Base-by-base conservation (phyloP, 306 rosid genomes). In the Amphicarpaea edgeworthii region DNA sequence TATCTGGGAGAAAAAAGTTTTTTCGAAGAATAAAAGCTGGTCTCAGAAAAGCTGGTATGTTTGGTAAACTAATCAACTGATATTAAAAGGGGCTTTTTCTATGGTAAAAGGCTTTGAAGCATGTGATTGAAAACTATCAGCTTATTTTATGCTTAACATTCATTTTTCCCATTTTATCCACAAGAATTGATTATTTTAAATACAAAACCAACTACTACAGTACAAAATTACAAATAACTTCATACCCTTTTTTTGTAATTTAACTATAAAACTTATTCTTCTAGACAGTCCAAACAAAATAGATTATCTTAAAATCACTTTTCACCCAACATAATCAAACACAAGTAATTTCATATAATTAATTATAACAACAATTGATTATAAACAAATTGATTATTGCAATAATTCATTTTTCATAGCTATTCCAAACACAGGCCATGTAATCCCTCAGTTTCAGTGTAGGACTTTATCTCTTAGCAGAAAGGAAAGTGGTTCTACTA, bases 401-500 rank as follows among this genome's bases (percentile, higher is more conserved):
- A 26, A 58, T 12, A 24, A 58, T 58, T 3, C 61, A 68, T 68
- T 76, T 70, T 5, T 11, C 53, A 28, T 17, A 26, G 64, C 10
- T 58, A 26, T 21, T 10, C 16, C 42, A 2, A 32, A 16, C 43
- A 60, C 23, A 28, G 12, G 12, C 21, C 14, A 57, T 32, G 68
- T 43, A 49, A 82, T 46, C 54, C 40, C 47, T 68, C 50, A 37
- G 57, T 68, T 54, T 68, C 66, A 77, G 38, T 14, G 57, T 53
- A 66, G 49, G 49, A 59, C 53, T 69, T 75, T 68, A 69, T 37
- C 78, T 24, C 64, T 32, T 8, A 72, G 64, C 57, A 37, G 55
- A 70, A 83, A 10, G 30, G 72, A 64, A 76, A 76, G 30, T 76
- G 50, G 68, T 79, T 54, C 76, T n/a, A 21, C 51, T 19, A 40